Evolutionary conservation across 768 basidiomycete genomes (phyloP).

Genomic region (Mycena polygramma): DNA sequence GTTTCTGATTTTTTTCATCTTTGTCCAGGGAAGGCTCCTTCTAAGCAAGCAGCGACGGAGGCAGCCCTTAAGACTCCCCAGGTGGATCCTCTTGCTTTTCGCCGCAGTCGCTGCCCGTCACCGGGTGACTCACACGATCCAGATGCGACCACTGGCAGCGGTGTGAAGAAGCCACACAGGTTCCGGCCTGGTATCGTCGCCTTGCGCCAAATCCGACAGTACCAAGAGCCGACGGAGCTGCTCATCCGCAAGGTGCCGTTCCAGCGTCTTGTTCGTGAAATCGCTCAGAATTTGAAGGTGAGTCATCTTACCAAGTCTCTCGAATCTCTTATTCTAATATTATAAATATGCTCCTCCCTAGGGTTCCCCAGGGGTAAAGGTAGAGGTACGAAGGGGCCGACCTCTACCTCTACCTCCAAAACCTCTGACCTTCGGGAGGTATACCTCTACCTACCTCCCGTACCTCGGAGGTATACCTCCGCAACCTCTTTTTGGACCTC

Average conservation of each 20-base stretch:
- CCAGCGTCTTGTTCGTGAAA: constrained; percentile 98
- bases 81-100: constrained; percentile 61
- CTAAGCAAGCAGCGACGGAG: no score
- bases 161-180: constrained; percentile 99
- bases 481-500: no score
- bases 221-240: constrained; percentile 99
- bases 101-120: constrained; percentile 38
- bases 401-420: no score
- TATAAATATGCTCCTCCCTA: no score
- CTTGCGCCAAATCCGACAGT: constrained; percentile 97
- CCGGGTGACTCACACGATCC: constrained; percentile 28
- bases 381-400: no score
- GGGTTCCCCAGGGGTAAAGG: no score
- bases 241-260: constrained; percentile 99
- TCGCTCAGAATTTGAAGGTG: constrained; percentile 96
- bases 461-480: no score
- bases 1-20: no score
- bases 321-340: constrained; percentile 22
- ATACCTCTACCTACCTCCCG: no score
- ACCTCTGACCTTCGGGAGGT: no score
- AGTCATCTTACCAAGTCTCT: background rate
- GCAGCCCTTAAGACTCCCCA: constrained; percentile 91
- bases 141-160: constrained; percentile 89
- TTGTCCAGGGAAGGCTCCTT: no score
- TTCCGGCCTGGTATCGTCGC: constrained; percentile 99